Base-by-base conservation (phyloP, 176 grass and related monocot species). In the Ensete ventricosum region DNA sequence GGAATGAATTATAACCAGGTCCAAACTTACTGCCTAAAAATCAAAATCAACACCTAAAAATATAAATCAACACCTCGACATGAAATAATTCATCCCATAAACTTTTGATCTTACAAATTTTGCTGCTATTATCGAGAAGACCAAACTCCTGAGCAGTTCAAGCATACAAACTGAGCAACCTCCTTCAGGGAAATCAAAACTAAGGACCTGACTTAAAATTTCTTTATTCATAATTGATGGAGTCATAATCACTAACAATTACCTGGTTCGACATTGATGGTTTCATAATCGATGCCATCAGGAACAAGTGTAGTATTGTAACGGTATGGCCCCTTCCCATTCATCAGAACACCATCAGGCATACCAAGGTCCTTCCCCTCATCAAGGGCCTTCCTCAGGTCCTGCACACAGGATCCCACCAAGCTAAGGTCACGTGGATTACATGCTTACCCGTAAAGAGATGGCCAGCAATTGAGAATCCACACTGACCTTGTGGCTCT, bases 181-280 rank as follows among this genome's bases (percentile, higher is more conserved):
- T 43, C 34, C 34, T 43, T 6, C 34, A 43, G 34, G 34, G 34
- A 43, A 43, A 43, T 43, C 34, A 43, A 43, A 43, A 43, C 34
- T 43, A 43, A 43, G 34, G 3, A 43, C 34, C 34, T 43, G 34
- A 43, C 34, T 43, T 43, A 43, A 43, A 43, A 43, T 43, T 43
- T 43, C 34, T 6, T 43, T 43, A 43, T 43, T 43, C 34, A 43
- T 43, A 43, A 6, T 43, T 43, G 34, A 43, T 43, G 34, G 34
- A 6, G 4, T 43, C 4, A 5, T 43, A 43, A 43, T 43, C 3
- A 19, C 53, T 34, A 19, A 58, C 53, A 57, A 55, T 80, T 29
- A 98, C 90, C 94, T 82, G 94, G 86, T 67, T 98, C 88, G 27
- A 93, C 94, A 81, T 84, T 88, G 53, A 93, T 75, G 20, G 62